Evolutionary conservation across 441 rosid species (phyloP), one percentile per base, ranked within the genome.

Genomic region (Theobroma grandiflorum): DNA sequence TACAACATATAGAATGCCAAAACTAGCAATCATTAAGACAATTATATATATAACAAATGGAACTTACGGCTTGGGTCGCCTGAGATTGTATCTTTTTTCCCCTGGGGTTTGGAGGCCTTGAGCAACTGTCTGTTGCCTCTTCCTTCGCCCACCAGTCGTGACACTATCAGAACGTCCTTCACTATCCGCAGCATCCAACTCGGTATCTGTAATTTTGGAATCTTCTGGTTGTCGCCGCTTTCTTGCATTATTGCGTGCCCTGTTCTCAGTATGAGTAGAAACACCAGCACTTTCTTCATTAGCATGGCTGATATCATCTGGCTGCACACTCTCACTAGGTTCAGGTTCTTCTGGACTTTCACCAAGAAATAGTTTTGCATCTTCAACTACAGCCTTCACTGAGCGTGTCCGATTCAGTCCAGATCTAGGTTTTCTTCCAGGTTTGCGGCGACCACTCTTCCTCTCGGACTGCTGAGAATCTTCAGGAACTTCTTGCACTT

Each of bases 61-160:
- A 77, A 80, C 95, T 91, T 90, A 96, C 98, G 55, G 85, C 87
- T 85, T 91, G 74, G 87, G 88, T 40, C 91, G 89, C 82, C 98
- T 88, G 73, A 96, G 97, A 87, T 92, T 91, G 87, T 94, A 96
- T 79, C 98, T 90, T 72, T 76, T 91, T 84, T 88, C 90, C 16
- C 87, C 93, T 11, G 93, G 91, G 62, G 91, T 84, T 82, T 77
- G 89, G 37, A 75, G 61, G 31, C 76, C 87, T 8, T 86, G 82
- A 79, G 87, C 81, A 58, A 79, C 85, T 45, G 76, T 84, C 78
- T 88, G 96, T 77, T 78, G 89, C 82, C 87, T 88, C 87, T 91
- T 94, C 93, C 88, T 89, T 69, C 85, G 90, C 75, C 91, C 93
- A 84, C 90, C 89, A 73, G 88, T 79, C 64, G 91, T 82, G 71